Evolutionary conservation across 495 filamentous ascomycete species (phyloP).

Genomic region (Pseudoneurospora amorphoporcata): DNA sequence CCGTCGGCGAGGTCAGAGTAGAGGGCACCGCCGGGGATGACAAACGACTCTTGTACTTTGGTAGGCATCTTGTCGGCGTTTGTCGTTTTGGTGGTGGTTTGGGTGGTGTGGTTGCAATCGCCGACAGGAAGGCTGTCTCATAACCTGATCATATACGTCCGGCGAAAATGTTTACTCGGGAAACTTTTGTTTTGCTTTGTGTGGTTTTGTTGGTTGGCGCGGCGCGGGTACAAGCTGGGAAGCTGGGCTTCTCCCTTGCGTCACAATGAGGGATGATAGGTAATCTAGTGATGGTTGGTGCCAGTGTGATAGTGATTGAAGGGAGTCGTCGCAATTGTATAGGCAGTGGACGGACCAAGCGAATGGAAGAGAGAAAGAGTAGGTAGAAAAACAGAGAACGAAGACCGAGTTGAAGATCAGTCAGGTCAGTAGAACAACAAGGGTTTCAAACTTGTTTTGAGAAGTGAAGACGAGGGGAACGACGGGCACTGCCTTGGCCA

Average conservation of each 20-base stretch:
- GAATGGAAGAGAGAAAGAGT: not conserved
- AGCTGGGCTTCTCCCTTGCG: not conserved
- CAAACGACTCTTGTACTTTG: constrained; percentile 14
- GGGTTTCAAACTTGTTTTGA: not conserved
- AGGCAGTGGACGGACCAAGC: not conserved
- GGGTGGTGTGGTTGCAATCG: not conserved
- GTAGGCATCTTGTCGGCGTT: constrained; percentile 28
- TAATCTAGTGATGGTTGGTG: not conserved
- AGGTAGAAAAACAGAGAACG: not conserved
- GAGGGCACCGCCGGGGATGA: constrained; percentile 55
- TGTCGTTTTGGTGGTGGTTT: not conserved
- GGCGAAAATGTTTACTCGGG: constrained; percentile 17
- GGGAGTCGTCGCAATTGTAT: not conserved
- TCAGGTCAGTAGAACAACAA: not conserved
- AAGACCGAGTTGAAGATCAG: not conserved
- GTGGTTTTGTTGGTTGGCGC: not conserved
- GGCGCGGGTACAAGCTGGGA: not conserved
- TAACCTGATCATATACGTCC: not conserved
- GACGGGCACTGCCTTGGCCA: not conserved
- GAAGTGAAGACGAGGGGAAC: not conserved
- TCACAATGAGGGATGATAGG: not conserved
- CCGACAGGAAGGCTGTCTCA: constrained; percentile 5
- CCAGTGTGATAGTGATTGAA: not conserved
- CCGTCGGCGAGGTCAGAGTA: constrained; percentile 92
- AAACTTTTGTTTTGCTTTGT: not conserved